These are phyloP conservation scores for Chlamydomonas incerta DNA, from an alignment of 139 green algal genomes.

Conservation along the genomic window DNA sequence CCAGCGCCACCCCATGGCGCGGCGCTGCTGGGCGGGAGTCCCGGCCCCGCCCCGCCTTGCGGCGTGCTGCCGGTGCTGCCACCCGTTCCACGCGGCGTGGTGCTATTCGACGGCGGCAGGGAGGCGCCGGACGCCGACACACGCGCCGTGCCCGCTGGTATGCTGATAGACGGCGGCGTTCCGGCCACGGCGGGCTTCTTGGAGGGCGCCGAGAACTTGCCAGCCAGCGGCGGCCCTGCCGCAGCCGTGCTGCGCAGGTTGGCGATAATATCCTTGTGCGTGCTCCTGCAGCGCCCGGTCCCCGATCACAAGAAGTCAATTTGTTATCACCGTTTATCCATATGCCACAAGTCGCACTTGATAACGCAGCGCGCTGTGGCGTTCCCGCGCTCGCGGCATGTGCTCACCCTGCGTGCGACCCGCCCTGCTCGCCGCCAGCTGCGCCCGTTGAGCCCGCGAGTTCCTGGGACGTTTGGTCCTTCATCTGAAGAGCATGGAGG, in stretches of 20 bases:
- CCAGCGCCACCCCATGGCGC: too few species aligned
- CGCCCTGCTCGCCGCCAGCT: background rate
- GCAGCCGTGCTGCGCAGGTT: background rate
- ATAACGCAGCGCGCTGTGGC: background rate
- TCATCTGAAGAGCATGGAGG: background rate
- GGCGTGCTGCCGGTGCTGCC: conserved; percentile 16
- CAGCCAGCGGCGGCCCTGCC: background rate
- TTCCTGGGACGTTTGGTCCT: conserved; percentile 10
- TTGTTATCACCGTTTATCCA: background rate
- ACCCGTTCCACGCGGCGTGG: background rate
- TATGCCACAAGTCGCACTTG: background rate
- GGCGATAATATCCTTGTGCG: background rate
- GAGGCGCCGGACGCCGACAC: background rate
- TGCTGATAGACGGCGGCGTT: background rate
- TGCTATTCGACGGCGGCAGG: background rate
- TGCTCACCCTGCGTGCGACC: background rate
- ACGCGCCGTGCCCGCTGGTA: background rate
- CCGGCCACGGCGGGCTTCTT: background rate
- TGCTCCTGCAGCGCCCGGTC: background rate
- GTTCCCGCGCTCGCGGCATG: background rate
- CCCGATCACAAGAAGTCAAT: background rate
- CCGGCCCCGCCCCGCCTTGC: background rate
- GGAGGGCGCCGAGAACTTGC: too few species aligned
- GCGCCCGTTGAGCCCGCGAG: too few species aligned
- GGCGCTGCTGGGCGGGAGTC: too few species aligned